phyloP scores from a whole-genome alignment of 2,329 filamentous ascomycete species.

The Acrodontium crateriforme region DNA sequence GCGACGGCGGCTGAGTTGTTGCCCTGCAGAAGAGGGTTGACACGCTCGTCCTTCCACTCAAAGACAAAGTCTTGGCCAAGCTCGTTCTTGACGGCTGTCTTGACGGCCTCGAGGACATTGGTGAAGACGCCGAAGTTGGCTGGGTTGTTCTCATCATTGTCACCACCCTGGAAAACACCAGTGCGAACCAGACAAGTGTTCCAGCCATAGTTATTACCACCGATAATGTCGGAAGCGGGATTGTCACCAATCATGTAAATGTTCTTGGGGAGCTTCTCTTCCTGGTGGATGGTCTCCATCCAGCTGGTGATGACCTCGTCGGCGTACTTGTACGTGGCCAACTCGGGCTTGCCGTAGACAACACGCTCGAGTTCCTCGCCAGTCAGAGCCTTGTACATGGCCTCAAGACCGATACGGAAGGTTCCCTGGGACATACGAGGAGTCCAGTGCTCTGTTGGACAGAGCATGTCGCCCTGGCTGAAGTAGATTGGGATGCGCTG shows the following conservation, averaged over 20 bases:
- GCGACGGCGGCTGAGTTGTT: slow-evolving; percentile 11
- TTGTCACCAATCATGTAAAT: slow-evolving; percentile 70
- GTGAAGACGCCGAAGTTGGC: slow-evolving; percentile 64
- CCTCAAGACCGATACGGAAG: slow-evolving; percentile 62
- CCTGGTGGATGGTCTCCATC: slow-evolving; percentile 65
- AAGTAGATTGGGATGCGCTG: slow-evolving; percentile 64
- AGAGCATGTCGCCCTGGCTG: slow-evolving; percentile 50
- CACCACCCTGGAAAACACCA: slow-evolving; percentile 63
- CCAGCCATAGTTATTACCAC: slow-evolving; percentile 71
- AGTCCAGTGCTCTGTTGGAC: slow-evolving; percentile 38
- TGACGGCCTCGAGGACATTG: slow-evolving; percentile 59
- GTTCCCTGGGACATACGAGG: slow-evolving; percentile 60
- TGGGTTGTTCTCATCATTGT: slow-evolving; percentile 63
- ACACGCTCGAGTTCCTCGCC: slow-evolving; percentile 60
- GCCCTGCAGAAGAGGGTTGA: slow-evolving; percentile 47
- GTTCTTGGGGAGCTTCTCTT: slow-evolving; percentile 53
- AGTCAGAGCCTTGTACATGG: slow-evolving; percentile 58
- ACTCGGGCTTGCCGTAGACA: slow-evolving; percentile 61
- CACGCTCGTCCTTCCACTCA: slow-evolving; percentile 51
- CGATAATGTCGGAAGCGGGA: slow-evolving; percentile 59
- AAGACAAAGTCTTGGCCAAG: slow-evolving; percentile 62
- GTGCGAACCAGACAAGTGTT: slow-evolving; percentile 68
- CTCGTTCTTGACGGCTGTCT: slow-evolving; percentile 53
- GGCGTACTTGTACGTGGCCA: slow-evolving; percentile 66
- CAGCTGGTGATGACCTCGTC: slow-evolving; percentile 58